These are phyloP conservation scores for Volutella citrinella DNA, from an alignment of 2,329 filamentous ascomycete species.

Conservation along the genomic window DNA sequence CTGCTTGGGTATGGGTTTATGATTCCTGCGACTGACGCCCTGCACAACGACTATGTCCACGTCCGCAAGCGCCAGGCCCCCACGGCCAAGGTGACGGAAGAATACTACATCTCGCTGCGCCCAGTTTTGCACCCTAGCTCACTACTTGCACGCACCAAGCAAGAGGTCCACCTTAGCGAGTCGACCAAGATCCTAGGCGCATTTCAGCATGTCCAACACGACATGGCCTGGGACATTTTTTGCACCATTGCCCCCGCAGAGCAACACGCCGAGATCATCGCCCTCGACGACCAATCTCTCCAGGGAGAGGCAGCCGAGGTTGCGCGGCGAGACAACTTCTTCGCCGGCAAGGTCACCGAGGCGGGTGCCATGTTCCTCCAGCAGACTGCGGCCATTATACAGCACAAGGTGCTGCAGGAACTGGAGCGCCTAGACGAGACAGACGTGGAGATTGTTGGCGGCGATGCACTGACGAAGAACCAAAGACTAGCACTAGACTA, in stretches of 20 bases:
- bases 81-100: conserved; percentile 26
- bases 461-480: conserved; percentile 40
- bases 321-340: conserved; percentile 23
- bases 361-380: conserved; percentile 28
- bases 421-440: conserved; percentile 45
- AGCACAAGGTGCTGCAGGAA: conserved; percentile 40
- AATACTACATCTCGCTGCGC: conserved; percentile 52
- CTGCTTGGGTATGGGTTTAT: conserved; percentile 63
- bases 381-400: conserved; percentile 39
- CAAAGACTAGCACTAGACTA: conserved; percentile 50
- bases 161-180: conserved; percentile 29
- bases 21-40: conserved; percentile 41
- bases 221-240: conserved; percentile 50
- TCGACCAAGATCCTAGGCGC: conserved; percentile 30
- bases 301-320: conserved; percentile 27
- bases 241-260: conserved; percentile 35
- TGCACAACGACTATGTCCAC: conserved; percentile 61
- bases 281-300: conserved; percentile 13
- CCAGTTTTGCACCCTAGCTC: conserved; percentile 48
- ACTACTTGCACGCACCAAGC: conserved; percentile 41
- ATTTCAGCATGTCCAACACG: conserved; percentile 51
- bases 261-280: conserved; percentile 26
- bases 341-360: conserved; percentile 28
- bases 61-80: conserved; percentile 42
- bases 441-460: conserved; percentile 41